phyloP scores from a whole-genome alignment of 106 monocot genomes.

The Dactylorhiza incarnata region DNA sequence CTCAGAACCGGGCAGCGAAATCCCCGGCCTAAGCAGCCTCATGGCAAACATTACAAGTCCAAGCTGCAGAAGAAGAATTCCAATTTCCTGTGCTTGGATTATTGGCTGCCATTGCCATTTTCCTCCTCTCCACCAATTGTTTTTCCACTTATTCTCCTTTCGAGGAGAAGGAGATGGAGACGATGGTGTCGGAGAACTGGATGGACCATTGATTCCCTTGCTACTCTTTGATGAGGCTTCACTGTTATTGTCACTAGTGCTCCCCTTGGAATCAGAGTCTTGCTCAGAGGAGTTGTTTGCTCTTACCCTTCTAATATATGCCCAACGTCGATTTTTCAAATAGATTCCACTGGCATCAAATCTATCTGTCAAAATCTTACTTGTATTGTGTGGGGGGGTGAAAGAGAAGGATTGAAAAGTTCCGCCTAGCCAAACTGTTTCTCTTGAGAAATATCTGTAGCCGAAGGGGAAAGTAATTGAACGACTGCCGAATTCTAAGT shows the following conservation, averaged over 20 bases:
- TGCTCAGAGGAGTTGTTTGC: slow-evolving; percentile 43
- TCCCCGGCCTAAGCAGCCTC: slow-evolving; percentile 67
- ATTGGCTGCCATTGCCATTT: slow-evolving; percentile 90
- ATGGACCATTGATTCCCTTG: slow-evolving; percentile 8
- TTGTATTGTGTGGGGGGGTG: not conserved
- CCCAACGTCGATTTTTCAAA: slow-evolving; percentile 8
- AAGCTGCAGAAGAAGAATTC: slow-evolving; percentile 69
- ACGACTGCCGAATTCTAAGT: not conserved
- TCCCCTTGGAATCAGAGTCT: slow-evolving; percentile 21
- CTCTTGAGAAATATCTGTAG: not conserved
- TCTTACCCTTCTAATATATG: slow-evolving; percentile 11
- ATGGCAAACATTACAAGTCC: slow-evolving; percentile 86
- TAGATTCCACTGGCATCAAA: slow-evolving; percentile 24
- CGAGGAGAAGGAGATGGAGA: slow-evolving; percentile 24
- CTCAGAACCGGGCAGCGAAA: slow-evolving; percentile 69
- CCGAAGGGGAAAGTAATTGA: not conserved
- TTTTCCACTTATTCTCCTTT: slow-evolving; percentile 42
- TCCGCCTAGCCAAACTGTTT: slow-evolving; percentile 3
- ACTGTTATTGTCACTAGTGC: slow-evolving; percentile 4
- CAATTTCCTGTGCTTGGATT: slow-evolving; percentile 70
- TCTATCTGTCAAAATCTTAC: slow-evolving; percentile 2
- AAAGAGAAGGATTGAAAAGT: slow-evolving; percentile 9
- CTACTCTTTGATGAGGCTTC: slow-evolving; percentile 11
- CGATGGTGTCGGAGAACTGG: slow-evolving; percentile 8
- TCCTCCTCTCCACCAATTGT: slow-evolving; percentile 56